Percentiles rank a stretch among this genome's conserved stretches.
Conservation (phyloP, 805 yeast genomes). For the Starmera quercuum region DNA sequence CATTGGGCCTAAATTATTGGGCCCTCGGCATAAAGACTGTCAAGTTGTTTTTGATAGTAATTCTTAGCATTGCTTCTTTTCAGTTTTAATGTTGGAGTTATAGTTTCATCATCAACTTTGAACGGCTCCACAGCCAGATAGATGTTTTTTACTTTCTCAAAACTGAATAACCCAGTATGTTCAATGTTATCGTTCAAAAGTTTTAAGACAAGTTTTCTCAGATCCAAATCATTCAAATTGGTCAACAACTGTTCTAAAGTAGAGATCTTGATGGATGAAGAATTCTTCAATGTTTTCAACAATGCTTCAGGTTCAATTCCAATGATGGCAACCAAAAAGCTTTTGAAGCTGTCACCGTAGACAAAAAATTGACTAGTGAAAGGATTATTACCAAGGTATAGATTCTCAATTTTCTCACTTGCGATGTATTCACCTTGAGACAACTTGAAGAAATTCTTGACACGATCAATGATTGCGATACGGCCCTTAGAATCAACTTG, state of each 20-base stretch:
- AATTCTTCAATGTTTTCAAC: constrained; percentile 11
- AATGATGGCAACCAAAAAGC: constrained; percentile 49
- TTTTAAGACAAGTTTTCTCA: constrained; percentile 27
- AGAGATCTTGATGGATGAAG: constrained; percentile 7
- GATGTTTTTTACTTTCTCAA: constrained; percentile 45
- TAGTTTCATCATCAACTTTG: constrained; percentile 40
- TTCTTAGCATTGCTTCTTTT: constrained; percentile 48
- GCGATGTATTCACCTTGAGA: constrained; percentile 66
- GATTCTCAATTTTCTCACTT: constrained; percentile 67
- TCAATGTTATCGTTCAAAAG: constrained; percentile 30
- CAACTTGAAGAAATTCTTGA: constrained; percentile 69
- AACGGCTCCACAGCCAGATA: constrained; percentile 43
- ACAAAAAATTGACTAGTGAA: constrained; percentile 46
- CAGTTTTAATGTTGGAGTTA: constrained; percentile 53
- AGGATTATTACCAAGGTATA: constrained; percentile 46
- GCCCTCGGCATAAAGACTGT: constrained; percentile 38
- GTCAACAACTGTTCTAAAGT: constrained; percentile 16
- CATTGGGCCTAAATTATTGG: constrained; percentile 5
- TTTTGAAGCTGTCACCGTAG: constrained; percentile 56
- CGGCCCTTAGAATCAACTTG: constrained; percentile 44
- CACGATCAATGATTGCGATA: constrained; percentile 60
- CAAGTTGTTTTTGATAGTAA: constrained; percentile 30
- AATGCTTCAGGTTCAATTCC: constrained; percentile 46
- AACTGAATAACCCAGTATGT: constrained; percentile 33
- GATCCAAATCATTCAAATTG: constrained; percentile 22